A percentile compares a stretch with the other conserved stretches of the same genome.
Conservation (phyloP, 129 eudicot genomes). For the Dittrichia graveolens region DNA sequence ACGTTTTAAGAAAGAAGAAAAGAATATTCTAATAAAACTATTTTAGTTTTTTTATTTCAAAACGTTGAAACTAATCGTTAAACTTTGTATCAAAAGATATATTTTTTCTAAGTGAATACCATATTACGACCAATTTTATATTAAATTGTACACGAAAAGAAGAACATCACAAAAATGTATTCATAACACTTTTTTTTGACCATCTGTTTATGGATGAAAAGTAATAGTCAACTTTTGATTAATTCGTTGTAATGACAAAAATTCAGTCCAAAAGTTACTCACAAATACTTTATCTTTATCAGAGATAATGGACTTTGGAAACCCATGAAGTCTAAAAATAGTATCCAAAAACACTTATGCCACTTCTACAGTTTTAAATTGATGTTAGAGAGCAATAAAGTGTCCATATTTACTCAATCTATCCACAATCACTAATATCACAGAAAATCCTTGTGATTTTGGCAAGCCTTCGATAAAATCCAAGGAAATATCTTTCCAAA, state of each 20-base stretch:
- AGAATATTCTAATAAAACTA: too few relatives aligned
- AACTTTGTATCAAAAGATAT: too few relatives aligned
- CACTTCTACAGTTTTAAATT: background rate
- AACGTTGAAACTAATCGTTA: too few relatives aligned
- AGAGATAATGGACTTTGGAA: background rate
- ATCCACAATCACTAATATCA: background rate
- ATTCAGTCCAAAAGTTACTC: background rate
- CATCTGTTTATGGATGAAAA: background rate
- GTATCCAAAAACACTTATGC: background rate
- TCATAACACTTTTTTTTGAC: too few relatives aligned
- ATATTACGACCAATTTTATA: too few relatives aligned
- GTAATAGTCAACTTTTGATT: background rate
- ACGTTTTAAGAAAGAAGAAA: too few relatives aligned
- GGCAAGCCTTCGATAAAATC: slow-evolving; percentile 6
- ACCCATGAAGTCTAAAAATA: background rate
- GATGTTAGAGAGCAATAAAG: background rate
- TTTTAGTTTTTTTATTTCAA: too few relatives aligned
- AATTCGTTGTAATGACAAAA: background rate
- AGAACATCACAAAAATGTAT: too few relatives aligned
- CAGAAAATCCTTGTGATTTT: background rate
- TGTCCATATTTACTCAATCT: background rate
- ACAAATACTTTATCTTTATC: background rate
- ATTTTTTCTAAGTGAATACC: too few relatives aligned
- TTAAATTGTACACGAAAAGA: too few relatives aligned
- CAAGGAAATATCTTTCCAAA: background rate